Conservation (phyloP, 2,329 filamentous ascomycete species). For the Colletotrichum paranaense region DNA sequence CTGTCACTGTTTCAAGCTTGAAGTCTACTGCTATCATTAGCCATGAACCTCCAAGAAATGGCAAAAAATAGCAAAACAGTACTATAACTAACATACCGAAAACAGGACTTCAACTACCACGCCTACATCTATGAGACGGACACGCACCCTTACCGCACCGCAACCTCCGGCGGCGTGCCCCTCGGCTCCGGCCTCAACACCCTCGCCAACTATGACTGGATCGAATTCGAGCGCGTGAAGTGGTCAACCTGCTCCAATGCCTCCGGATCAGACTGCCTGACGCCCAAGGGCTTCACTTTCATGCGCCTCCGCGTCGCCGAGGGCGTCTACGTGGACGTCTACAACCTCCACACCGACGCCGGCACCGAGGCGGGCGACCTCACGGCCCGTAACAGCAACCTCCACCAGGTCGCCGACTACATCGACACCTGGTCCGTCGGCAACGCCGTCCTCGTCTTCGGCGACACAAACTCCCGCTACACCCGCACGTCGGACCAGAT, state of each 20-base stretch:
- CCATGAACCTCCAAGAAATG: not conserved
- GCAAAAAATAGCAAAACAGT: not conserved
- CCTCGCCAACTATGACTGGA: conserved; percentile 67
- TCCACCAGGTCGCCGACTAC: conserved; percentile 69
- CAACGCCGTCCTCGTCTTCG: conserved; percentile 72
- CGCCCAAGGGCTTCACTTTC: conserved; percentile 77
- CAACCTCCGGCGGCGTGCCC: conserved; percentile 72
- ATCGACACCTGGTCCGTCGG: conserved; percentile 66
- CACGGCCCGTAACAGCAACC: conserved; percentile 66
- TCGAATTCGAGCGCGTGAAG: conserved; percentile 65
- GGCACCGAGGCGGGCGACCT: conserved; percentile 65
- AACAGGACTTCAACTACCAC: conserved; percentile 64
- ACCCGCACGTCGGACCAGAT: conserved; percentile 66
- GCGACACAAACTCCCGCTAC: conserved; percentile 75
- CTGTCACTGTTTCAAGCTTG: conserved; percentile 19
- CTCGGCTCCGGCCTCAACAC: conserved; percentile 75
- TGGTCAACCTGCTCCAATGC: conserved; percentile 70
- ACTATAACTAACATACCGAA: not conserved
- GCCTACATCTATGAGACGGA: conserved; percentile 71
- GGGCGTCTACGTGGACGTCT: conserved; percentile 69
- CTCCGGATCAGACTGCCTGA: conserved; percentile 70
- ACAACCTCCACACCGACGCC: conserved; percentile 76
- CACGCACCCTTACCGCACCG: conserved; percentile 68
- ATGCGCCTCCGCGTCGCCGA: conserved; percentile 67
- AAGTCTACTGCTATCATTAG: not conserved